Conservation (phyloP, 805 yeast species). For the Suhomyces sp. region DNA sequence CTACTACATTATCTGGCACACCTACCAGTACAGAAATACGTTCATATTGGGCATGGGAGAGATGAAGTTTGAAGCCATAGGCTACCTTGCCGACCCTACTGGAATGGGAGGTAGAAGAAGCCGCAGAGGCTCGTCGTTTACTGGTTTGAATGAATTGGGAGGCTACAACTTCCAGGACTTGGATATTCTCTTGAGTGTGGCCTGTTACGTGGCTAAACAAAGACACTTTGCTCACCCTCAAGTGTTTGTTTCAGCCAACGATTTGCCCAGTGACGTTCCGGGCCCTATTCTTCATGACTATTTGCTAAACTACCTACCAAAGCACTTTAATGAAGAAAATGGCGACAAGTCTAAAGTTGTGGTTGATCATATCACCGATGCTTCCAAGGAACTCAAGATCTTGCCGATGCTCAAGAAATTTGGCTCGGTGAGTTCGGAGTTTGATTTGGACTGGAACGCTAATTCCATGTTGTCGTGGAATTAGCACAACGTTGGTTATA, state of each 20-base stretch:
- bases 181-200: slow-evolving; percentile 30
- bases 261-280: slow-evolving; percentile 34
- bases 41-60: slow-evolving; percentile 37
- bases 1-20: slow-evolving; percentile 33
- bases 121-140: slow-evolving; percentile 35
- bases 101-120: slow-evolving; percentile 15
- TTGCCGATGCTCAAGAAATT: slow-evolving; percentile 37
- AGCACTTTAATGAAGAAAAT: slow-evolving; percentile 11
- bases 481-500: too few relatives aligned
- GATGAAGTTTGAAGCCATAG: slow-evolving; percentile 24
- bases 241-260: slow-evolving; percentile 28
- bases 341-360: slow-evolving; percentile 8
- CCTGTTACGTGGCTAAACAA: slow-evolving; percentile 26
- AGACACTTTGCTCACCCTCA: slow-evolving; percentile 11
- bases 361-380: slow-evolving; percentile 24
- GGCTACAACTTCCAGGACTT: slow-evolving; percentile 41
- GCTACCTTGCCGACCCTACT: slow-evolving; percentile 13
- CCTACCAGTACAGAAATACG: slow-evolving; percentile 14
- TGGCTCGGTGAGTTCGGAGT: slow-evolving; percentile 22
- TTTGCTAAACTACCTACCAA: slow-evolving; percentile 30
- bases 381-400: slow-evolving; percentile 13
- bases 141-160: slow-evolving; percentile 39
- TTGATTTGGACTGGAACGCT: slow-evolving; percentile 38
- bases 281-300: slow-evolving; percentile 36
- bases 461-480: slow-evolving; percentile 31